Evolutionary conservation across 1,284 basidiomycete genomes (phyloP).

Genomic region (Fomitopsis betulina): DNA sequence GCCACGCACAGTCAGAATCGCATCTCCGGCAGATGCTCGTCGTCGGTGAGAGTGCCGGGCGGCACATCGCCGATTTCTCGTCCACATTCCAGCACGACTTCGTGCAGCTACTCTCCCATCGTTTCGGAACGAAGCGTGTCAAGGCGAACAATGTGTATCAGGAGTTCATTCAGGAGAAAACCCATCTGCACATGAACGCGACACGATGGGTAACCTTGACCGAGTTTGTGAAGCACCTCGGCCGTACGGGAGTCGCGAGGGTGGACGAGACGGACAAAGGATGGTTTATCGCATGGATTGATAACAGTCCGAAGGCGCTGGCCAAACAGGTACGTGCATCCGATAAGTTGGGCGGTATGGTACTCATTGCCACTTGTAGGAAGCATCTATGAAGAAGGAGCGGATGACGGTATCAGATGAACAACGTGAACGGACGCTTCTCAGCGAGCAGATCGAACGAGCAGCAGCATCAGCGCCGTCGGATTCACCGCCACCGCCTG

Average conservation of each 20-base stretch:
- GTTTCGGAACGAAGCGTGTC: constrained; percentile 92
- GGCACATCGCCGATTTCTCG: constrained; percentile 90
- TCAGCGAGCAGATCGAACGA: constrained; percentile 92
- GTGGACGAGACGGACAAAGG: constrained; percentile 99
- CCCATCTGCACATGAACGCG: constrained; percentile 97
- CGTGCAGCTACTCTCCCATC: constrained; percentile 81
- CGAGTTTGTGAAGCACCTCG: constrained; percentile 91
- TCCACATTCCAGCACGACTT: constrained; percentile 90
- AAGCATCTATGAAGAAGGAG: constrained; percentile 90
- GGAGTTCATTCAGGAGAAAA: constrained; percentile 95
- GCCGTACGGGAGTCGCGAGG: constrained; percentile 81
- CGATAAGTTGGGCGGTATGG: background rate
- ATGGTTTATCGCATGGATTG: constrained; percentile 96
- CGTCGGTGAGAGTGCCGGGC: constrained; percentile 89
- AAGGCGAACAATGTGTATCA: constrained; percentile 96
- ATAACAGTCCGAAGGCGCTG: constrained; percentile 90
- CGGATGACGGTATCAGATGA: constrained; percentile 90
- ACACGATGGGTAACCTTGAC: constrained; percentile 97
- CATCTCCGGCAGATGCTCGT: constrained; percentile 96
- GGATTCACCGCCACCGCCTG: constrained; percentile 31
- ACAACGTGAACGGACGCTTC: constrained; percentile 85
- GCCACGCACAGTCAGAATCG: constrained; percentile 79
- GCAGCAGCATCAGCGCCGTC: constrained; percentile 45
- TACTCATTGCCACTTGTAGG: constrained; percentile 40
- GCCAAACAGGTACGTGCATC: constrained; percentile 72